Evolutionary conservation across 2,329 filamentous ascomycete species (phyloP).

Genomic region (Malbranchea zuffiana): DNA sequence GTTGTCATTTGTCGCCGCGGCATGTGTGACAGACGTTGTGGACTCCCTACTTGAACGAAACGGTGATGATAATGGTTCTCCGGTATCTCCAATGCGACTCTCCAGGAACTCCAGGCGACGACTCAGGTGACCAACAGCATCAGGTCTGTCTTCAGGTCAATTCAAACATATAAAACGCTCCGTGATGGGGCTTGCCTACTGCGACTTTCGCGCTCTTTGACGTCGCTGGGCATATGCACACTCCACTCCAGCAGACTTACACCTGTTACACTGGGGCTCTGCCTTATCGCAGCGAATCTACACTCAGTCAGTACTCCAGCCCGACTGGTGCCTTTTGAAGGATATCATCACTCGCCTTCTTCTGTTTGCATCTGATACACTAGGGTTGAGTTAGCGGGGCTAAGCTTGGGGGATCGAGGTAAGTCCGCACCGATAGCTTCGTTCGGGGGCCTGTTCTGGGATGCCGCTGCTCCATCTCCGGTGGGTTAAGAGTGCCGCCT

Average conservation of each 20-base stretch:
- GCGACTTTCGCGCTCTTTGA: constrained; percentile 1
- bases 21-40: too few relatives aligned
- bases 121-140: constrained; percentile 1
- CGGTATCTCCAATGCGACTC: not conserved
- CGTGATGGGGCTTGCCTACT: not conserved
- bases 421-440: too few relatives aligned
- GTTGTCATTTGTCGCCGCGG: too few relatives aligned
- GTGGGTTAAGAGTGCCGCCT: too few relatives aligned
- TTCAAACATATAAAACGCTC: not conserved
- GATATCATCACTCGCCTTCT: constrained; percentile 2
- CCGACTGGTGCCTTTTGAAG: too few relatives aligned
- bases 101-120: constrained; percentile 3
- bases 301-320: too few relatives aligned
- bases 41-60: not conserved
- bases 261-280: constrained; percentile 17
- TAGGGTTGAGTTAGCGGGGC: too few relatives aligned
- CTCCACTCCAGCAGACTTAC: constrained; percentile 10
- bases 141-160: not conserved
- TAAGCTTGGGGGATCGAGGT: too few relatives aligned
- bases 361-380: constrained; percentile 1
- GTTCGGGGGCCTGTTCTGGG: too few relatives aligned
- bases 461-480: too few relatives aligned
- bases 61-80: not conserved
- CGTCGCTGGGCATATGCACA: constrained; percentile 12
- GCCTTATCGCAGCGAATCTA: constrained; percentile 18